Base-by-base conservation (phyloP, 805 yeast genomes). In the Ascoidea rubescens region DNA sequence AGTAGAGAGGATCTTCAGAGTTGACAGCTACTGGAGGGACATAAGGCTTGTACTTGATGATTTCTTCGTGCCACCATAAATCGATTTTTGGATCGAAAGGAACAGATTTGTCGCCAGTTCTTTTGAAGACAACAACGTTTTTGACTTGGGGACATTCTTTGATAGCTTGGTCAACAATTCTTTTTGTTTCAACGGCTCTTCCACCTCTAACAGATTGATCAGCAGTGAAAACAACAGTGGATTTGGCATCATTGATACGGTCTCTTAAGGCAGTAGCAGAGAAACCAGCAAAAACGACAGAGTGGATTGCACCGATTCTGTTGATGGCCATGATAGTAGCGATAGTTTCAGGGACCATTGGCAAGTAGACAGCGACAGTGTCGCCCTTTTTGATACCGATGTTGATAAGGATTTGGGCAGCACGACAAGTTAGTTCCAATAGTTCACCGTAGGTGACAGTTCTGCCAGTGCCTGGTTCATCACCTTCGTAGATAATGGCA, bases 151-250 rank as follows among this genome's bases (percentile, higher is more conserved):
- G 86, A 82, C 71, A 91, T 10, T 37, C 14, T 71, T 62, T 79
- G 62, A 91, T 75, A 54, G 96, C 98, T 65, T 90, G 97, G 68
- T 91, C 98, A 55, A 91, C 97, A 60, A 93, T 89, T 65, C 84
- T 85, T 70, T 91, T 93, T 62, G 96, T 88, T 65, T 85, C 83
- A 60, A 93, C 87, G 57, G 84, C 80, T 73, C 88, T 91, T 57
- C 96, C 96, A 64, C 98, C 99, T 71, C 98, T 84, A 68, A 83
- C 83, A 56, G 95, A 90, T 71, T 89, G 96, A 69, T 93, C 97
- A 61, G 93, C 84, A 56, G 99, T 91, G 68, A 93, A 87, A 58
- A 91, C 84, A 55, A 87, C 84, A 67, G 79, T 81, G 55, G 88
- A 86, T 62, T 80, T 77, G 32, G 96, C 97, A 67, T 91, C 96